Evolutionary conservation across 257 asterid genomes (phyloP).

Genomic region (Perilla frutescens): DNA sequence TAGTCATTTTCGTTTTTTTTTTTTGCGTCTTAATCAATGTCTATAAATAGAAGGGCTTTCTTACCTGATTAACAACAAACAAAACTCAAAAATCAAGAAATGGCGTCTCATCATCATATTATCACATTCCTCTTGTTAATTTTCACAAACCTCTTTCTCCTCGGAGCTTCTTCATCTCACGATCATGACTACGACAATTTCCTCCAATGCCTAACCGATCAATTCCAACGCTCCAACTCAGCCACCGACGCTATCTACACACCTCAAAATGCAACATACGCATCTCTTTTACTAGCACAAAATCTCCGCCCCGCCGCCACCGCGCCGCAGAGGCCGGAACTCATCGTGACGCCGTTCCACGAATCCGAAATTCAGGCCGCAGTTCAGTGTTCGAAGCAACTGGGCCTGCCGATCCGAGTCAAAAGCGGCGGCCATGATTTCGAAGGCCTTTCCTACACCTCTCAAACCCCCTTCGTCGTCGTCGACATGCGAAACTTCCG

Average conservation of each 20-base stretch:
- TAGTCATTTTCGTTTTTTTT: too few species aligned
- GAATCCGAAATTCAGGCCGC: constrained; percentile 41
- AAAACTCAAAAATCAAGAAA: background rate
- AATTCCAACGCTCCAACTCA: constrained; percentile 26
- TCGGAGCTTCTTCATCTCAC: constrained; percentile 22
- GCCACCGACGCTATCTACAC: constrained; percentile 35
- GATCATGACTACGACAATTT: constrained; percentile 14
- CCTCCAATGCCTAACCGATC: constrained; percentile 33
- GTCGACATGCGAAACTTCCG: constrained; percentile 44
- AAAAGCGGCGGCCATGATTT: constrained; percentile 52
- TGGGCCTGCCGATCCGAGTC: constrained; percentile 30
- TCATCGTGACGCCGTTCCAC: constrained; percentile 38
- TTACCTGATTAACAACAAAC: background rate
- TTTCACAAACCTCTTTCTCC: background rate
- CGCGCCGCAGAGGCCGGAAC: constrained; percentile 23
- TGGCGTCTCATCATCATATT: background rate
- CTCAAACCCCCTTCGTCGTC: constrained; percentile 37
- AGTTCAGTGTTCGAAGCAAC: constrained; percentile 39
- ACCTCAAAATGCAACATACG: constrained; percentile 37
- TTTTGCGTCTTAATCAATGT: too few species aligned
- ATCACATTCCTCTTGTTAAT: background rate
- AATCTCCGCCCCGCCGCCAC: constrained; percentile 28
- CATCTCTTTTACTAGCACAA: constrained; percentile 26
- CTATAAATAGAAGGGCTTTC: constrained; percentile 1
- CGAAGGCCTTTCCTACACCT: constrained; percentile 44